Percentiles rank a stretch among this genome's conserved stretches.
Evolutionary conservation across 2,329 filamentous ascomycete species (phyloP).

Genomic region (Monosporascus sp.): DNA sequence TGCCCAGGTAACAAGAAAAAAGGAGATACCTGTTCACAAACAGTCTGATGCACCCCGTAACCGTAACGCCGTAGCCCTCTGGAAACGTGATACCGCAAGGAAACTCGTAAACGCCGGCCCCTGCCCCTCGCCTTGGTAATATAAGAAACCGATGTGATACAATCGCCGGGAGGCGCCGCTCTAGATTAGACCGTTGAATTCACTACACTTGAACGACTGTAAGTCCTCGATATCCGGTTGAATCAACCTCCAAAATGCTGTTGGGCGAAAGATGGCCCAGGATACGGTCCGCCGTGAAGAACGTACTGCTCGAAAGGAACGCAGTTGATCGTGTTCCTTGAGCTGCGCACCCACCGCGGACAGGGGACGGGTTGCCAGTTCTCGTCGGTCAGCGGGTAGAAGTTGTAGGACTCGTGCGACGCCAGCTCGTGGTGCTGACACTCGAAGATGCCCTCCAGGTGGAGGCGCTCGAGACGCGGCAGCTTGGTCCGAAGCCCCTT

Average conservation of each 20-base stretch:
- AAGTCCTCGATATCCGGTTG: not conserved
- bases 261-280: conserved; percentile 15
- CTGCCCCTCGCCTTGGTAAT: not conserved
- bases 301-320: conserved; percentile 36
- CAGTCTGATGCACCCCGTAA: no score
- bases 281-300: conserved; percentile 33
- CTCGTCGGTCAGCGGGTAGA: conserved; percentile 36
- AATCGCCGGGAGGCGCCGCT: not conserved
- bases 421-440: conserved; percentile 33
- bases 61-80: no score
- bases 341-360: conserved; percentile 24
- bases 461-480: conserved; percentile 34
- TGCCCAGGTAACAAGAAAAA: not conserved
- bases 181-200: no score
- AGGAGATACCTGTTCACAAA: no score
- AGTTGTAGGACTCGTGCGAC: conserved; percentile 36
- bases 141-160: not conserved
- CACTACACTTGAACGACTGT: not conserved
- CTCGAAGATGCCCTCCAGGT: conserved; percentile 42
- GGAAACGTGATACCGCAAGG: not conserved
- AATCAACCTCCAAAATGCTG: conserved; percentile 13
- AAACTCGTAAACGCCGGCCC: not conserved
- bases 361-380: conserved; percentile 30
- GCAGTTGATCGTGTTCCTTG: conserved; percentile 30
- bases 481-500: conserved; percentile 31